phyloP scores from a whole-genome alignment of 2,329 filamentous ascomycete genomes.

The Fusarium globosum region DNA sequence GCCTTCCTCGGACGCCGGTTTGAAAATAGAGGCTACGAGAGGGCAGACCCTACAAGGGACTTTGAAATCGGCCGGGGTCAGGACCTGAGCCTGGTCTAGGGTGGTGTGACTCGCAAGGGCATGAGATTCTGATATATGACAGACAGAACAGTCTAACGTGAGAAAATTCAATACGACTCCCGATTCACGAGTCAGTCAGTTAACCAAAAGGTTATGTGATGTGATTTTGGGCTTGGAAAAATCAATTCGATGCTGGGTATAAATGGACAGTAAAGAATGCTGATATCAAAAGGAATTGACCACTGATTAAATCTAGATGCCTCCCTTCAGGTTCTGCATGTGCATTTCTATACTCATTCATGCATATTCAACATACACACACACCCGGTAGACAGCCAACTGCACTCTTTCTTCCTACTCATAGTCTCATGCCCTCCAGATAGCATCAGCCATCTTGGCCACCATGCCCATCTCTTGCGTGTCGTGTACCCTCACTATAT shows the following conservation, averaged over 20 bases:
- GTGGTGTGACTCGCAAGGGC: conserved; percentile 8
- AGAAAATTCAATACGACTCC: neutral
- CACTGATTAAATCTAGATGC: neutral
- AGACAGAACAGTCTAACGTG: neutral
- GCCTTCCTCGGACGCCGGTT: conserved; percentile 33
- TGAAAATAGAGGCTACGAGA: neutral
- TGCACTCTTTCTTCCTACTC: neutral
- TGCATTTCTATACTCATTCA: neutral
- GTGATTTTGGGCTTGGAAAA: neutral
- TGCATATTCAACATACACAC: neutral
- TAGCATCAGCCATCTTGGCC: conserved; percentile 89
- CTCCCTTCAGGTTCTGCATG: neutral
- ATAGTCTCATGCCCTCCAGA: conserved; percentile 76
- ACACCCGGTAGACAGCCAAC: neutral
- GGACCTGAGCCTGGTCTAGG: neutral
- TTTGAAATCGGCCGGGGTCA: neutral
- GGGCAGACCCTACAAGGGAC: neutral
- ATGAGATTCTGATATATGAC: conserved; percentile 30
- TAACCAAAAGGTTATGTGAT: neutral
- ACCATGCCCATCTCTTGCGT: conserved; percentile 87
- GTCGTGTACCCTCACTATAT: conserved; percentile 94
- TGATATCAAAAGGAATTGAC: neutral
- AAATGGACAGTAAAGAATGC: neutral
- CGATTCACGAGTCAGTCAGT: neutral
- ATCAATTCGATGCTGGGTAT: neutral